A percentile compares a stretch with the other conserved stretches of the same genome.
phyloP scores from a whole-genome alignment of 2,329 filamentous ascomycete genomes.

The Chaetomiaceae sp. region DNA sequence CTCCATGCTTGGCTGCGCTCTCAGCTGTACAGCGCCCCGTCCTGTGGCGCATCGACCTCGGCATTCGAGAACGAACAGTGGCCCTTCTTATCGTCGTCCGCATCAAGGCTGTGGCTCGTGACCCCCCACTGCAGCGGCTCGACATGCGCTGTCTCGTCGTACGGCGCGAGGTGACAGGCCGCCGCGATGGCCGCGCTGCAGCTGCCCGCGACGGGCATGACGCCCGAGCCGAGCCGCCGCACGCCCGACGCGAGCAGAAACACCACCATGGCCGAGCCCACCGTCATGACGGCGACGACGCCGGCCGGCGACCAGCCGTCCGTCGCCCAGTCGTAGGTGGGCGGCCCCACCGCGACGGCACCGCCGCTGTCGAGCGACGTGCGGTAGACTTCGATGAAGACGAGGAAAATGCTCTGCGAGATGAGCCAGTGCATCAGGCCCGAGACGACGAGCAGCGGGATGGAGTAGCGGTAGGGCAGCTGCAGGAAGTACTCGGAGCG shows the following conservation, averaged over 20 bases:
- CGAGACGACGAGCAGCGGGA: slow-evolving; percentile 33
- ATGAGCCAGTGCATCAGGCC: slow-evolving; percentile 43
- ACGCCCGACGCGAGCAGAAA: neutral
- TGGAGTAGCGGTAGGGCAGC: slow-evolving; percentile 38
- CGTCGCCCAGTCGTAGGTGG: too few species aligned
- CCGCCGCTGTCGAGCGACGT: neutral
- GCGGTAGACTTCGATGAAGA: slow-evolving; percentile 13
- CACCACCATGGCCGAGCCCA: neutral
- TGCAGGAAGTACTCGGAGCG: slow-evolving; percentile 39
- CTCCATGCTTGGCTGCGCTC: too few species aligned
- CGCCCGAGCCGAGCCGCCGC: neutral
- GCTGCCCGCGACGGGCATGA: slow-evolving; percentile 5
- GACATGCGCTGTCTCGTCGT: neutral
- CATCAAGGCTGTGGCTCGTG: neutral
- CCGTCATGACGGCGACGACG: neutral
- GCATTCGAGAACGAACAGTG: slow-evolving; percentile 4
- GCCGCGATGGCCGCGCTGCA: slow-evolving; percentile 7
- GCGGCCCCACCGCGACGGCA: neutral
- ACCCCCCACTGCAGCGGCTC: slow-evolving; percentile 1
- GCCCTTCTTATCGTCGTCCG: neutral
- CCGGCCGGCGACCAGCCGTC: slow-evolving; percentile 4
- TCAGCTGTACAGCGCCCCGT: neutral
- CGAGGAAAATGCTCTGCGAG: slow-evolving; percentile 41
- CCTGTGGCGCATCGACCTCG: neutral
- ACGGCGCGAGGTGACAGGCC: neutral